Evolutionary conservation across 495 filamentous ascomycete species (phyloP).

Genomic region (Bacidia rubella): DNA sequence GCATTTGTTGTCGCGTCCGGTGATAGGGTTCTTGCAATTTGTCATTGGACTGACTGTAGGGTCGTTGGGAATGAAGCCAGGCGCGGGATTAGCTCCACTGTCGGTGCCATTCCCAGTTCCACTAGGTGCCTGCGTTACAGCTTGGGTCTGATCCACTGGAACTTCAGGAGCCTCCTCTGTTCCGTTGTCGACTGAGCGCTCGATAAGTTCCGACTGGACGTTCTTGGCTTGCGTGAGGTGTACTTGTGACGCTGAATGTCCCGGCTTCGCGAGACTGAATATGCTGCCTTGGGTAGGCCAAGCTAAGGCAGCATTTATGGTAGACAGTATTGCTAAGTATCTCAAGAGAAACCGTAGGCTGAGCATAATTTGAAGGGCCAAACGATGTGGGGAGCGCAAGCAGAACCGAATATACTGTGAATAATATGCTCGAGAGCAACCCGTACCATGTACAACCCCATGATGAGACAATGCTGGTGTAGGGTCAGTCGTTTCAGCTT

Average conservation of each 20-base stretch:
- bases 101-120: not conserved
- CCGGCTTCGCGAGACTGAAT: not conserved
- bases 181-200: not conserved
- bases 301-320: too few relatives aligned
- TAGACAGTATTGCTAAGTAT: too few relatives aligned
- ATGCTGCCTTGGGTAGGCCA: not conserved
- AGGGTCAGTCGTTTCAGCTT: not conserved
- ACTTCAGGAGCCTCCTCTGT: not conserved
- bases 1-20: constrained; percentile 13
- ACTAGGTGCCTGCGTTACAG: not conserved
- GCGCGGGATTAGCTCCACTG: constrained; percentile 1
- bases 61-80: constrained; percentile 5
- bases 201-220: not conserved
- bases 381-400: too few relatives aligned
- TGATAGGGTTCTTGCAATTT: constrained; percentile 6
- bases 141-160: not conserved
- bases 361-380: too few relatives aligned
- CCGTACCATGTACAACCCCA: not conserved
- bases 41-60: not conserved
- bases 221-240: not conserved
- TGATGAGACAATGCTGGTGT: not conserved
- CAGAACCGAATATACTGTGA: not conserved
- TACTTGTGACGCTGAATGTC: not conserved
- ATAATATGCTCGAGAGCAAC: not conserved
- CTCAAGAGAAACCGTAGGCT: too few relatives aligned